Evolutionary conservation across 768 basidiomycete species (phyloP).

Genomic region (Boletus sensibilis): DNA sequence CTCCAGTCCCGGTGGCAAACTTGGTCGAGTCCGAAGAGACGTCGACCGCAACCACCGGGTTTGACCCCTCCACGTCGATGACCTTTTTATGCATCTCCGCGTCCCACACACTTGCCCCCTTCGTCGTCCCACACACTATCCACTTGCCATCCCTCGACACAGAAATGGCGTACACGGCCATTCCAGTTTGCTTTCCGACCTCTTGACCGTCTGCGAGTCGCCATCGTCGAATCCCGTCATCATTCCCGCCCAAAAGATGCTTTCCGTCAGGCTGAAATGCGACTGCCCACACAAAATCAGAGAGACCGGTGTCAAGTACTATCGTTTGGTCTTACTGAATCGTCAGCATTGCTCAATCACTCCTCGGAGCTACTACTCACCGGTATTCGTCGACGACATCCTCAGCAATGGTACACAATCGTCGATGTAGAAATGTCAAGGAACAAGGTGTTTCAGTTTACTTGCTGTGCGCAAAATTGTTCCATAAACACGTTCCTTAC

Average conservation of each 20-base stretch:
- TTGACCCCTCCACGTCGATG: background rate
- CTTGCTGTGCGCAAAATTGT: too few relatives aligned
- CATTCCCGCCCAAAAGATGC: background rate
- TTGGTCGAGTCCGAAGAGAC: background rate
- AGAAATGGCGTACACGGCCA: background rate
- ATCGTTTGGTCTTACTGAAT: background rate
- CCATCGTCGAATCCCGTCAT: background rate
- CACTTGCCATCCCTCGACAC: background rate
- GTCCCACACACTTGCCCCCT: background rate
- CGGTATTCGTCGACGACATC: background rate
- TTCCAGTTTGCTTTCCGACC: background rate
- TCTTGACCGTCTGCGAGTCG: background rate
- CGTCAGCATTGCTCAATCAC: background rate
- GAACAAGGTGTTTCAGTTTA: too few relatives aligned
- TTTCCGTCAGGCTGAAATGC: background rate
- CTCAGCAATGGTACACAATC: too few relatives aligned
- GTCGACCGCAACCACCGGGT: background rate
- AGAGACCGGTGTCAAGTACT: background rate
- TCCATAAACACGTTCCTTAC: slow-evolving; percentile 12
- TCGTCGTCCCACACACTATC: background rate
- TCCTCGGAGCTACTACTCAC: background rate
- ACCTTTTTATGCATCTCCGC: background rate
- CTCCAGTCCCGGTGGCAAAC: background rate
- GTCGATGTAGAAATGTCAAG: too few relatives aligned
- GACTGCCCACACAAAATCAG: background rate